Base-by-base conservation (phyloP, 257 asterid species). In the Rhazya stricta region DNA sequence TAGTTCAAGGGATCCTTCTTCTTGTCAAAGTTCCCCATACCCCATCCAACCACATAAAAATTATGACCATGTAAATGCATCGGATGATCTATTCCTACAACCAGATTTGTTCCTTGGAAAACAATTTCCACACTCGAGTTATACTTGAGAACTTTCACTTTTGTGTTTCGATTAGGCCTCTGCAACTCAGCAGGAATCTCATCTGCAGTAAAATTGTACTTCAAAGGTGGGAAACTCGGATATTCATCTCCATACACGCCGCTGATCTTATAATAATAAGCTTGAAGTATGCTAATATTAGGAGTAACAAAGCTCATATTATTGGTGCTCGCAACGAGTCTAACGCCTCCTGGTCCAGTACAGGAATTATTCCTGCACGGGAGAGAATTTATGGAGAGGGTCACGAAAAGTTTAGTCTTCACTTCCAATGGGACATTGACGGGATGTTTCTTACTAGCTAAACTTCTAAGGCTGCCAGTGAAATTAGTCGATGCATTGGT, bases 51-150 rank as follows among this genome's bases (percentile, higher is more conserved):
- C 0, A 86, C 93, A 23, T 84, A 91, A 46, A 88, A 91, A 72
- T 88, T 91, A 21, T 88, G 80, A n/a, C 97, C 97, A 67, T 91
- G 97, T 53, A 89, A 78, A 73, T 91, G 97, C 84, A 91, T 88
- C 0, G 96, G 97, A 74, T 91, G 97, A 79, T 89, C 87, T 6
- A 88, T 77, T 15, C 93, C 90, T 0, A 80, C 84, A 32, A 87
- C 81, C 29, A 79, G 13, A 67, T 83, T 86, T 0, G 96, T 90
- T 3, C 87, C 91, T 36, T 90, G 96, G 29, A 83, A 80, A 42
- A 88, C 89, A 56, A 90, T 39, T 82, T 89, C 96, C 74, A 90
- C 91, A 0, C 77, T 73, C 21, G 86, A 69, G 50, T 88, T 86
- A 71, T 84, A 87, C 15, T 85, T 77, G 0, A 90, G 81, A 16